These are phyloP conservation scores for Pugionium dolabratum DNA, from an alignment of 345 rosid genomes.

Conservation along the genomic window DNA sequence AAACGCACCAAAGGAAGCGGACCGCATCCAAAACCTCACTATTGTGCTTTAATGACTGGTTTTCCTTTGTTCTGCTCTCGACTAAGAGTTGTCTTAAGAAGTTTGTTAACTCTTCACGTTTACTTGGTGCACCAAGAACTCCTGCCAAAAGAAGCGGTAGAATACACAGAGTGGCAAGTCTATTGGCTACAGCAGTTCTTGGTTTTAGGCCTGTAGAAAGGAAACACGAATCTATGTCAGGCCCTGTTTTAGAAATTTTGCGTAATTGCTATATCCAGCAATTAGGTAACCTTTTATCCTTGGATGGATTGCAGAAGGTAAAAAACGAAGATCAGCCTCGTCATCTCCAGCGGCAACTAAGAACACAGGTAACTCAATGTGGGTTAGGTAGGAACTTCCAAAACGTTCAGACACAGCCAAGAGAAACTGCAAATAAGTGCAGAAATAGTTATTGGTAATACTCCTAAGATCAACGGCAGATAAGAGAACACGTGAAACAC, in stretches of 20 bases:
- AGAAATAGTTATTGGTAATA: slow-evolving; percentile 5
- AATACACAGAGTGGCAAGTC: slow-evolving; percentile 72
- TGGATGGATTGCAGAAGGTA: slow-evolving; percentile 58
- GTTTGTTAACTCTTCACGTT: slow-evolving; percentile 61
- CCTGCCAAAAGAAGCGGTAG: slow-evolving; percentile 92
- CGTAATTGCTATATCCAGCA: slow-evolving; percentile 12
- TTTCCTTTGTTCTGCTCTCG: slow-evolving; percentile 56
- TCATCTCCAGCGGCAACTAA: slow-evolving; percentile 89
- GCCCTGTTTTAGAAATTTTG: slow-evolving; percentile 8
- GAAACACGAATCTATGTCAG: slow-evolving; percentile 32
- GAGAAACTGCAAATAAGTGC: slow-evolving; percentile 64
- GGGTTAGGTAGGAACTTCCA: slow-evolving; percentile 75
- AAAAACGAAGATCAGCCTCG: slow-evolving; percentile 65
- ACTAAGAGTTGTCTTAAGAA: slow-evolving; percentile 80
- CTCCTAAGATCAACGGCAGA: neutral
- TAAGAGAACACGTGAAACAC: slow-evolving; percentile 22
- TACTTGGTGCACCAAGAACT: slow-evolving; percentile 85
- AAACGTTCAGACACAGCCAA: slow-evolving; percentile 67
- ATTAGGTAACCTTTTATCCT: slow-evolving; percentile 65
- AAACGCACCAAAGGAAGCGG: slow-evolving; percentile 87
- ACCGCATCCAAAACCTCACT: slow-evolving; percentile 73
- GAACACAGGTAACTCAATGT: slow-evolving; percentile 86
- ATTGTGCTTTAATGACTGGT: slow-evolving; percentile 49
- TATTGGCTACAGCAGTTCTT: slow-evolving; percentile 70
- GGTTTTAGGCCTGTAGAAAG: slow-evolving; percentile 77